Conservation (phyloP, 306 rosid species). For the Lathyrus tuberosus region DNA sequence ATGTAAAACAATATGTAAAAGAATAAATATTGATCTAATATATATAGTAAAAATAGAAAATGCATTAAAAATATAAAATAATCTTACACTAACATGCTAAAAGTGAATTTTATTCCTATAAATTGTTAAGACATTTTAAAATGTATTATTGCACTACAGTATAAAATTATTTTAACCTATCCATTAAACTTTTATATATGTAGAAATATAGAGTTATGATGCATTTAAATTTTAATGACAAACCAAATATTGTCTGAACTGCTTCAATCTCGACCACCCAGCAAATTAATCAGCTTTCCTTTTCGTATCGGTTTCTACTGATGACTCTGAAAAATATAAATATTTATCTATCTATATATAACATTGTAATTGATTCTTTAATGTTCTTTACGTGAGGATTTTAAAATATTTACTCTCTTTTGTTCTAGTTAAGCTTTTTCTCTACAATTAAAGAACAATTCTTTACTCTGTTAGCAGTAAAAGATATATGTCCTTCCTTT, state of each 20-base stretch:
- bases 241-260: not conserved
- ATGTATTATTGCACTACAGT: no score
- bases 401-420: not conserved
- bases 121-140: no score
- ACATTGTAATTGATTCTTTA: not conserved
- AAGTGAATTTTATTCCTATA: no score
- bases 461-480: not conserved
- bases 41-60: no score
- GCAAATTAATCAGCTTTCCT: not conserved
- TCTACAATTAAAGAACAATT: slow-evolving; percentile 2
- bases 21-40: no score
- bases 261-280: not conserved
- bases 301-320: no score
- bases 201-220: not conserved
- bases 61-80: no score
- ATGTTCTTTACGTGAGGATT: not conserved
- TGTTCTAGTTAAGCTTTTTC: not conserved
- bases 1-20: no score
- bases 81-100: no score
- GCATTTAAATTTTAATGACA: not conserved
- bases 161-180: not conserved
- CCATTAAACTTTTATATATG: not conserved
- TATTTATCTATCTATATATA: not conserved
- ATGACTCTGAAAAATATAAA: not conserved
- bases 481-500: not conserved